Conservation (phyloP, 345 rosid species). For the Moringa oleifera region DNA sequence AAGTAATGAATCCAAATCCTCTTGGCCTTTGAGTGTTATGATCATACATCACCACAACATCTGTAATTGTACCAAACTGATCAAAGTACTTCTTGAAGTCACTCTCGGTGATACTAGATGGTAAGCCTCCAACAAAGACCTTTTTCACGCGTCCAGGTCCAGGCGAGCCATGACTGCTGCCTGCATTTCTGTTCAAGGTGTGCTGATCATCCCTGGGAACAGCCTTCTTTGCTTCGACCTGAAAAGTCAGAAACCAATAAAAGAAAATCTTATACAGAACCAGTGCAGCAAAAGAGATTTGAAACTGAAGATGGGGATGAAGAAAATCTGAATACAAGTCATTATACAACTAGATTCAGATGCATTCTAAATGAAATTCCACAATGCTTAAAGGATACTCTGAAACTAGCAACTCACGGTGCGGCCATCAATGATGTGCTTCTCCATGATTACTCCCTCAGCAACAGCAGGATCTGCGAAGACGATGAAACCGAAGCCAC, state of each 20-base stretch:
- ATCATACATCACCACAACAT: slow-evolving; percentile 98
- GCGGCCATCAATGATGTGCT: slow-evolving; percentile 92
- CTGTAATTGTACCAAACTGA: slow-evolving; percentile 79
- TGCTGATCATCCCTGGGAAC: slow-evolving; percentile 89
- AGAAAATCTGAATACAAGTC: background rate
- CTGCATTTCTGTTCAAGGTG: slow-evolving; percentile 44
- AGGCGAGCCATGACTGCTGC: slow-evolving; percentile 57
- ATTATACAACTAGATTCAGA: background rate
- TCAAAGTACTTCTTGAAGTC: slow-evolving; percentile 83
- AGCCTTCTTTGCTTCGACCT: slow-evolving; percentile 99
- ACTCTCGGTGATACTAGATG: slow-evolving; percentile 57
- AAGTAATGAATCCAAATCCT: slow-evolving; percentile 98
- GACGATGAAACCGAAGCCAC: slow-evolving; percentile 93
- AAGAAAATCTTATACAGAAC: slow-evolving; percentile 1
- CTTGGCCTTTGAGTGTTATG: slow-evolving; percentile 97
- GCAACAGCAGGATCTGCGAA: slow-evolving; percentile 87
- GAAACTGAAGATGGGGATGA: background rate
- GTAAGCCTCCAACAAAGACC: slow-evolving; percentile 92
- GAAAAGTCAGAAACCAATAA: slow-evolving; percentile 19
- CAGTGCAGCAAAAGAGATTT: background rate
- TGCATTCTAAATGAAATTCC: background rate
- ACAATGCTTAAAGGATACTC: slow-evolving; percentile 10
- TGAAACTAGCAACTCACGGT: slow-evolving; percentile 49
- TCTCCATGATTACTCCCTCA: slow-evolving; percentile 88
- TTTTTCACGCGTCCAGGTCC: slow-evolving; percentile 63